A percentile compares a stretch with the other conserved stretches of the same genome.
Conservation (phyloP, 495 filamentous ascomycete species). For the Aspergillus hancockii region DNA sequence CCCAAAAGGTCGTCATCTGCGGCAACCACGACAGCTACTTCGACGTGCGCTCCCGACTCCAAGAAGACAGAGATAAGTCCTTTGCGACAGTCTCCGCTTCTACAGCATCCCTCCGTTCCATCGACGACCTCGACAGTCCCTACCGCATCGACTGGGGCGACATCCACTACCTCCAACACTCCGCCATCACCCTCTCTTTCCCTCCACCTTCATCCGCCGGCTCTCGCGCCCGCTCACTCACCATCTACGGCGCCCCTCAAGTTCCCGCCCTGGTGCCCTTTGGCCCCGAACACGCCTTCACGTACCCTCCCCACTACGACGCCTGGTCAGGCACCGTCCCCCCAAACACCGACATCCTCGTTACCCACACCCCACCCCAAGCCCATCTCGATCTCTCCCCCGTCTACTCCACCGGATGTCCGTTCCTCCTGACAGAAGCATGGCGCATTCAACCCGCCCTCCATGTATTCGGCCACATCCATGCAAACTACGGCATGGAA, state of each 20-base stretch:
- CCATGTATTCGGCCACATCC: slow-evolving; percentile 90
- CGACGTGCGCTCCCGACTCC: slow-evolving; percentile 54
- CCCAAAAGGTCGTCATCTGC: slow-evolving; percentile 76
- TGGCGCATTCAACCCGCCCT: slow-evolving; percentile 78
- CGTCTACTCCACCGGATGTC: slow-evolving; percentile 66
- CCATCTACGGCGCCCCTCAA: slow-evolving; percentile 64
- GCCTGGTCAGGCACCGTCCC: slow-evolving; percentile 71
- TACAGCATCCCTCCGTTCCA: slow-evolving; percentile 41
- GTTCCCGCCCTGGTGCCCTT: slow-evolving; percentile 57
- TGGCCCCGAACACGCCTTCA: slow-evolving; percentile 65
- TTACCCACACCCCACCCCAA: slow-evolving; percentile 76
- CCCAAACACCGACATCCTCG: slow-evolving; percentile 71
- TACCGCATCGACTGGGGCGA: slow-evolving; percentile 56
- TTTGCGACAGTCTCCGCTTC: slow-evolving; percentile 41
- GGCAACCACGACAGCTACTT: slow-evolving; percentile 92
- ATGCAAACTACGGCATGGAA: slow-evolving; percentile 64
- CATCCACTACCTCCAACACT: slow-evolving; percentile 67
- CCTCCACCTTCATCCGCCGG: slow-evolving; percentile 18
- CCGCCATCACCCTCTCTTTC: slow-evolving; percentile 52
- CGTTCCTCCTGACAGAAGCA: slow-evolving; percentile 69
- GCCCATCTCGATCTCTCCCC: slow-evolving; percentile 72
- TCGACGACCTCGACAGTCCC: slow-evolving; percentile 36
- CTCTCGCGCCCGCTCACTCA: slow-evolving; percentile 42
- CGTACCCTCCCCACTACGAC: slow-evolving; percentile 59
- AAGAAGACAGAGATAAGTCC: slow-evolving; percentile 42